phyloP scores from a whole-genome alignment of 192 early-diverging fungal species.

The Pilaira anomala region DNA sequence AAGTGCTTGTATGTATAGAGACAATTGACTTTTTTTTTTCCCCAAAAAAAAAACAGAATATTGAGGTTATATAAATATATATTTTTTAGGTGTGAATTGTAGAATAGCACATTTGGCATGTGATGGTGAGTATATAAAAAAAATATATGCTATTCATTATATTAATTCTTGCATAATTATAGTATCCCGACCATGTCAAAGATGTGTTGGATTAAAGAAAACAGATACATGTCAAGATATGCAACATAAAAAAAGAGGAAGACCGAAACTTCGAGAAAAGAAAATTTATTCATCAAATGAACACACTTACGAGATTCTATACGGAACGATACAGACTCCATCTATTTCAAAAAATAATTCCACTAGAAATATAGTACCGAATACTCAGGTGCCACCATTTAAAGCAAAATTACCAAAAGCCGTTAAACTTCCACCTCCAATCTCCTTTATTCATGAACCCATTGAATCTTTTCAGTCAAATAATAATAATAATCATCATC shows the following conservation, averaged over 20 bases:
- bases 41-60: neutral
- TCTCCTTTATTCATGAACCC: slow-evolving; percentile 23
- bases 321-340: slow-evolving; percentile 28
- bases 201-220: slow-evolving; percentile 71
- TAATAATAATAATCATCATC: no score
- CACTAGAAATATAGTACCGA: neutral
- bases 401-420: neutral
- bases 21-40: neutral
- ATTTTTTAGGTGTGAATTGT: slow-evolving; percentile 62
- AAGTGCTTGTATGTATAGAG: slow-evolving; percentile 65
- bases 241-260: slow-evolving; percentile 83
- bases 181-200: slow-evolving; percentile 74
- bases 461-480: slow-evolving; percentile 13
- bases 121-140: slow-evolving; percentile 59
- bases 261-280: slow-evolving; percentile 73
- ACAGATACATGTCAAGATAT: slow-evolving; percentile 82
- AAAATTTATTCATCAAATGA: slow-evolving; percentile 27
- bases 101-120: slow-evolving; percentile 86
- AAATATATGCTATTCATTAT: slow-evolving; percentile 8
- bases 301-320: slow-evolving; percentile 30
- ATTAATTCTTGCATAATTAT: slow-evolving; percentile 20
- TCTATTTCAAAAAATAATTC: slow-evolving; percentile 9
- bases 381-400: neutral
- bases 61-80: neutral
- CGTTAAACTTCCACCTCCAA: slow-evolving; percentile 5